A percentile compares a stretch with the other conserved stretches of the same genome.
Evolutionary conservation across 2,329 filamentous ascomycete species (phyloP).

Genomic region (Colletotrichum kahawae): DNA sequence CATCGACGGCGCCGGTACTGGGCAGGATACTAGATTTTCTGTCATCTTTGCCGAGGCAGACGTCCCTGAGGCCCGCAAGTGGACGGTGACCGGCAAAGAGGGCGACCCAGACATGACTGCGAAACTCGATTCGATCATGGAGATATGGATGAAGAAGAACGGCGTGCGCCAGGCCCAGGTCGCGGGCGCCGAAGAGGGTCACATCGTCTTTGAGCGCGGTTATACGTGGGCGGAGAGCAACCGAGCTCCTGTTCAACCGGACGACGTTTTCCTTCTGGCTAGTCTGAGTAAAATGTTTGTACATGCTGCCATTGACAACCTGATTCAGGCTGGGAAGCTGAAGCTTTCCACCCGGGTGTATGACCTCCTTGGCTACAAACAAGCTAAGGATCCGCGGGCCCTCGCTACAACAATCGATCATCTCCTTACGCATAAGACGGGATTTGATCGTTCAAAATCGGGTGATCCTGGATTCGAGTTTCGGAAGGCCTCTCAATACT

Average conservation of each 20-base stretch:
- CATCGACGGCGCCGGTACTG: conserved; percentile 12
- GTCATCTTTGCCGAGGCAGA: conserved; percentile 21
- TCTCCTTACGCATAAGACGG: conserved; percentile 9
- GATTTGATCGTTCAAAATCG: conserved; percentile 7
- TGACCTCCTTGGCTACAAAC: conserved; percentile 7
- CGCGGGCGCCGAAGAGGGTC: conserved; percentile 2
- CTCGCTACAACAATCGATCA: conserved; percentile 14
- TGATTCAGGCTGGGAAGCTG: conserved; percentile 10
- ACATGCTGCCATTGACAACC: conserved; percentile 17
- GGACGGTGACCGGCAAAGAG: conserved; percentile 6
- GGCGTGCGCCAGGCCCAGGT: conserved; percentile 22
- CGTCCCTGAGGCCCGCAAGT: background rate
- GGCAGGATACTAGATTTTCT: background rate
- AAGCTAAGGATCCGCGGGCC: background rate
- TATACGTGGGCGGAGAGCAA: conserved; percentile 23
- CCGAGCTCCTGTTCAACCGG: conserved; percentile 3
- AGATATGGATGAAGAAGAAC: conserved; percentile 19
- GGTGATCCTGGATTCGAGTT: conserved; percentile 14
- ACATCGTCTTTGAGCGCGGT: conserved; percentile 5
- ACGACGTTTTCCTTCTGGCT: conserved; percentile 21
- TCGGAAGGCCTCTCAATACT: background rate
- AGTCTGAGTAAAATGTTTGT: conserved; percentile 24
- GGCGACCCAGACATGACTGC: background rate
- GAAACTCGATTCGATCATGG: background rate
- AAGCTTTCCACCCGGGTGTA: conserved; percentile 1